These are phyloP conservation scores for Solanum lycopersicoides DNA, from an alignment of 257 asterid species.

Conservation along the genomic window DNA sequence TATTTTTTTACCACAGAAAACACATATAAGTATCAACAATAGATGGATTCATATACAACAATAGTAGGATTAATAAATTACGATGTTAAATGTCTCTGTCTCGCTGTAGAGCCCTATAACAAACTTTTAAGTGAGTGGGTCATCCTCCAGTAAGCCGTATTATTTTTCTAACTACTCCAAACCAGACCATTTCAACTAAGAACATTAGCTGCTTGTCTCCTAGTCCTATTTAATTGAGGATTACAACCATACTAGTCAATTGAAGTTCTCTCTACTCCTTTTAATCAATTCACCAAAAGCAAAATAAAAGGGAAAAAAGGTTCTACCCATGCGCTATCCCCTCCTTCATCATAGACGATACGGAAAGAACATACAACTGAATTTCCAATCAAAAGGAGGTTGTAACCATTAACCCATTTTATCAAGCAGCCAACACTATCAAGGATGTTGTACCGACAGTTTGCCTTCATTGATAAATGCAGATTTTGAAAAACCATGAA, in stretches of 20 bases:
- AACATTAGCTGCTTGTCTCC: not conserved
- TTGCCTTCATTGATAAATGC: not conserved
- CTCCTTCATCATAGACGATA: not conserved
- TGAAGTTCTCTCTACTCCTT: not conserved
- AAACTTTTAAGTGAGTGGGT: not conserved
- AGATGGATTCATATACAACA: not conserved
- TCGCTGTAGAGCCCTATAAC: not conserved
- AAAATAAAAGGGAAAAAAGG: not conserved
- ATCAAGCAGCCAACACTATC: not conserved
- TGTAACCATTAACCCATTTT: not conserved
- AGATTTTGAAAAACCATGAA: not conserved
- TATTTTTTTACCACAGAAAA: not conserved
- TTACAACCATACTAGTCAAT: not conserved
- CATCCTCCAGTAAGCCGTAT: not conserved
- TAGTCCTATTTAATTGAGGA: not conserved
- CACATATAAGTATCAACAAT: not conserved
- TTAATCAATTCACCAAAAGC: not conserved
- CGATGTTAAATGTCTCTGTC: not conserved
- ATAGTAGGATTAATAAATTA: not conserved
- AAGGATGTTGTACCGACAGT: not conserved
- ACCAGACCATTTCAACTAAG: too few species aligned
- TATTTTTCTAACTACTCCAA: not conserved
- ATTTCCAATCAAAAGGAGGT: not conserved
- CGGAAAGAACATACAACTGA: not conserved
- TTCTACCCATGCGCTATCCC: not conserved